These are phyloP conservation scores for Limonium bicolor DNA, from an alignment of 148 eudicot species.

Conservation along the genomic window DNA sequence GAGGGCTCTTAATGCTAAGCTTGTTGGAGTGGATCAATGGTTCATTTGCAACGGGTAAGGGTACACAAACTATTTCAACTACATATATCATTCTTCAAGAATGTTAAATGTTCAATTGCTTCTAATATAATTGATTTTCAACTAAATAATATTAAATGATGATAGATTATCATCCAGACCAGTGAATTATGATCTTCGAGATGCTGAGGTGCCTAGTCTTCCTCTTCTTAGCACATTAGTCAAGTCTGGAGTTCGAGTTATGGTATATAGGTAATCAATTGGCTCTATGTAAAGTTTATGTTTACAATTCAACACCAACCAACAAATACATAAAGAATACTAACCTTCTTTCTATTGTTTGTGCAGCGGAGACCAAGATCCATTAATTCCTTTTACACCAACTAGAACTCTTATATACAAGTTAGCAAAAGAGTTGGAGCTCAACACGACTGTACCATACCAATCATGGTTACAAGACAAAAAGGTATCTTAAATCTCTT, in stretches of 20 bases:
- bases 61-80: no score
- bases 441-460: slow-evolving; percentile 57
- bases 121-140: no score
- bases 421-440: slow-evolving; percentile 37
- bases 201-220: slow-evolving; percentile 80
- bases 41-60: slow-evolving; percentile 73
- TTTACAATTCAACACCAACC: not conserved
- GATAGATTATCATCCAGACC: slow-evolving; percentile 55
- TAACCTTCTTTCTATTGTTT: no score
- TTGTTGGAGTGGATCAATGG: slow-evolving; percentile 66
- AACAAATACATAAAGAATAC: no score
- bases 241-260: slow-evolving; percentile 53
- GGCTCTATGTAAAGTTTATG: no score
- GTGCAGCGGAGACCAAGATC: slow-evolving; percentile 71
- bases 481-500: no score
- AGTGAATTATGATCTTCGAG: slow-evolving; percentile 60
- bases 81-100: no score
- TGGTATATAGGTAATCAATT: slow-evolving; percentile 98
- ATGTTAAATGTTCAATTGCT: no score
- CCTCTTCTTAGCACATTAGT: slow-evolving; percentile 53
- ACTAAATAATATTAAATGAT: no score
- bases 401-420: slow-evolving; percentile 44
- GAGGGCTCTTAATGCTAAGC: slow-evolving; percentile 70
- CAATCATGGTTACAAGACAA: slow-evolving; percentile 69
- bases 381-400: slow-evolving; percentile 65